Conservation (phyloP, 306 rosid species). For the Vigna mungo region DNA sequence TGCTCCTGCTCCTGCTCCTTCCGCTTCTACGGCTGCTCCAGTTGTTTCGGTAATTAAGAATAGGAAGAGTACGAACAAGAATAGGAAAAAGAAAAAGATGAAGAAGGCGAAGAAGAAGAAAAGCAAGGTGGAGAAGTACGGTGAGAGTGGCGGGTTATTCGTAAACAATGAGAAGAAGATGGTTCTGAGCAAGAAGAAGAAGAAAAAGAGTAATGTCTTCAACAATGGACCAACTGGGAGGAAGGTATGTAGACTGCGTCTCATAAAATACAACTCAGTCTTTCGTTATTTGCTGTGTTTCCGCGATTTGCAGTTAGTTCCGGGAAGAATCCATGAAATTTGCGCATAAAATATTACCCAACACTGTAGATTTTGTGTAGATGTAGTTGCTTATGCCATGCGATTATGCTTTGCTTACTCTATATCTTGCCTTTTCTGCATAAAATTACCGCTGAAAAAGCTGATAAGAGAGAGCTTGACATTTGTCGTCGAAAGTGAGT, state of each 20-base stretch:
- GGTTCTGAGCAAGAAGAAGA: constrained; percentile 47
- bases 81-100: constrained; percentile 46
- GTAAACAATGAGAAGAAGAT: constrained; percentile 48
- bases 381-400: constrained; percentile 43
- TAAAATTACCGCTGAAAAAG: constrained; percentile 69
- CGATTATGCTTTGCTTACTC: constrained; percentile 48
- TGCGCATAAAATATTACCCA: constrained; percentile 47
- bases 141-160: constrained; percentile 11
- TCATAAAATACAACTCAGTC: constrained; percentile 57
- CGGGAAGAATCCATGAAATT: constrained; percentile 27
- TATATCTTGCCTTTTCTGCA: constrained; percentile 54
- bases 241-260: constrained; percentile 66
- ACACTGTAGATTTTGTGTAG: constrained; percentile 48
- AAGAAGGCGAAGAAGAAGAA: constrained; percentile 54
- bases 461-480: constrained; percentile 57
- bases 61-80: constrained; percentile 51
- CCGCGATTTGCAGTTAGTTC: constrained; percentile 41
- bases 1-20: background rate
- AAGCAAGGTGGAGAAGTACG: constrained; percentile 44
- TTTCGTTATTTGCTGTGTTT: constrained; percentile 29
- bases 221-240: constrained; percentile 45
- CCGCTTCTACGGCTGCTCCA: background rate
- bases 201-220: constrained; percentile 47
- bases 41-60: constrained; percentile 37
- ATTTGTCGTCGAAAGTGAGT: constrained; percentile 49